phyloP scores from a whole-genome alignment of 257 asterid genomes.

The Solanum paucissectum region DNA sequence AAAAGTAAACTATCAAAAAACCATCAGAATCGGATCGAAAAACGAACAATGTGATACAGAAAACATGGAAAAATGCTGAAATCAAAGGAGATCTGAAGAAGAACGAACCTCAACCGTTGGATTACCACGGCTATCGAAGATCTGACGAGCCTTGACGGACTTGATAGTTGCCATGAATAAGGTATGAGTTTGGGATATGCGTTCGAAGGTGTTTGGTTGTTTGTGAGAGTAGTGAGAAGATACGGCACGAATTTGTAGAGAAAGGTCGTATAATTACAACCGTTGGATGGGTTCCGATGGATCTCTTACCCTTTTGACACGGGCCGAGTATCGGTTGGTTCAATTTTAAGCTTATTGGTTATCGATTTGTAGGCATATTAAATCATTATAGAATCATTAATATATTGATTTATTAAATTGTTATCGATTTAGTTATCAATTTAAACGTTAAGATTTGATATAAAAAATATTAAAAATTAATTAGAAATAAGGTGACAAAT shows the following conservation, averaged over 20 bases:
- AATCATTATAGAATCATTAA: no score
- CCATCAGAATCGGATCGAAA: neutral
- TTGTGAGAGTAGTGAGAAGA: neutral
- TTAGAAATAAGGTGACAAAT: neutral
- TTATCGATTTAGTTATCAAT: no score
- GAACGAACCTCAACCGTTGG: constrained; percentile 75
- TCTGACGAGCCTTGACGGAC: constrained; percentile 67
- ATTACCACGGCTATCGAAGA: constrained; percentile 88
- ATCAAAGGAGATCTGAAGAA: neutral
- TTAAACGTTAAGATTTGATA: neutral
- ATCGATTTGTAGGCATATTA: no score
- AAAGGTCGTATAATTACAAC: neutral
- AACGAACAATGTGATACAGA: neutral
- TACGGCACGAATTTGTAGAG: neutral
- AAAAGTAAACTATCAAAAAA: neutral
- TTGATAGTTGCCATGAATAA: constrained; percentile 49
- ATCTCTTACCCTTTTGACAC: neutral
- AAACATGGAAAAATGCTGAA: neutral
- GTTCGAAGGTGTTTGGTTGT: neutral
- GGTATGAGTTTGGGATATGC: neutral
- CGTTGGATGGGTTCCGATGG: neutral
- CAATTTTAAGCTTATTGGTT: no score
- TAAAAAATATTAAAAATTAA: no score
- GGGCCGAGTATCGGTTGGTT: no score
- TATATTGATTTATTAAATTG: no score